Base-by-base conservation (phyloP, 306 rosid genomes). In the Carpinus viminea region DNA sequence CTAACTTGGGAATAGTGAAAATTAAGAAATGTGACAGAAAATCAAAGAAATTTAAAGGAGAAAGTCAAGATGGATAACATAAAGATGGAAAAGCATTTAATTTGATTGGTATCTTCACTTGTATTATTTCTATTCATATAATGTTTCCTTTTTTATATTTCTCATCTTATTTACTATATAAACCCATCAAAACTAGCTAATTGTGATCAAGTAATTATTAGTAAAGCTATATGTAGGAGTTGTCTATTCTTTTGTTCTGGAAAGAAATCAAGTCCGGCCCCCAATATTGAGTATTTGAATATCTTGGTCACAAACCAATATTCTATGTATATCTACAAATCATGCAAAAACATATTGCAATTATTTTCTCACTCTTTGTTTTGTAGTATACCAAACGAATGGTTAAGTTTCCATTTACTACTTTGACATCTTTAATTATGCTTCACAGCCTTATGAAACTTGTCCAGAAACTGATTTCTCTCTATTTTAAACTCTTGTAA, bases 401-500 rank as follows among this genome's bases (percentile, higher is more conserved):
- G 16, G 55, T 79, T 76, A 64, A 83, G 85, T 87, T 74, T 65
- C 50, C 78, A 66, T 47, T 71, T 71, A 7, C 71, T 59, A 54
- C 78, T 51, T 77, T 20, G 70, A 70, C 36, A 24, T 16, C 20
- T 12, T 21, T 76, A 16, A 16, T 57, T 54, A 17, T 61, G 53
- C 70, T 71, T 74, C 69, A 59, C 15, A 34, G 62, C 57, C 12
- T 74, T 43, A 2, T 17, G 55, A 64, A 65, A 28, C 36, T 17
- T 47, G 60, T 34, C 20, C 18, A 46, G 47, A 28, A 26, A 72
- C 3, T 64, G n/a, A 11, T 4, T 2, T 17, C 2, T 10, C 17
- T 24, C 5, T 2, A 61, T 24, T 62, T 53, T 54, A 31, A 62
- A 26, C 34, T 31, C 20, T 15, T 52, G 31, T 61, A 2, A 38